These are phyloP conservation scores for Mycena rosella DNA, from an alignment of 768 basidiomycete species.

Conservation along the genomic window DNA sequence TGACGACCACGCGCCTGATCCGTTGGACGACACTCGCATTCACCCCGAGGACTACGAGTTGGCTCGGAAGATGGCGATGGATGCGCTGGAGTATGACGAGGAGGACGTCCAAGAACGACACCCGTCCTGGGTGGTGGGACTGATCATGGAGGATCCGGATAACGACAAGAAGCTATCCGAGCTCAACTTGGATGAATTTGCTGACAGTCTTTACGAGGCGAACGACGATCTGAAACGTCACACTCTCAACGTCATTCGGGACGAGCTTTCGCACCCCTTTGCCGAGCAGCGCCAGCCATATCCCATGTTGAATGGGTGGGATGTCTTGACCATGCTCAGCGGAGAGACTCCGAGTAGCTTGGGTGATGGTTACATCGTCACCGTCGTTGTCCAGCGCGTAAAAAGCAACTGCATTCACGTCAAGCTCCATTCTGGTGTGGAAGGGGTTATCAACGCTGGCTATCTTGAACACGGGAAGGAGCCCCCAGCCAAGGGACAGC, in stretches of 20 bases:
- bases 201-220: conserved; percentile 88
- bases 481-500: conserved; percentile 77
- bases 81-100: conserved; percentile 96
- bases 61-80: conserved; percentile 98
- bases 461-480: conserved; percentile 47
- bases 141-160: conserved; percentile 87
- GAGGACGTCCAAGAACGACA: conserved; percentile 95
- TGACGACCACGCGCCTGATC: conserved; percentile 82
- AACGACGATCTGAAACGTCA: conserved; percentile 90
- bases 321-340: conserved; percentile 94
- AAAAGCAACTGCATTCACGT: conserved; percentile 67
- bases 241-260: conserved; percentile 88
- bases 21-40: conserved; percentile 94
- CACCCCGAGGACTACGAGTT: conserved; percentile 98
- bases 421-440: conserved; percentile 93
- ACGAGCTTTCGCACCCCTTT: conserved; percentile 86
- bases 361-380: conserved; percentile 83
- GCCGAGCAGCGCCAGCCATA: conserved; percentile 80
- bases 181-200: conserved; percentile 96
- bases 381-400: conserved; percentile 74
- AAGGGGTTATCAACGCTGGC: conserved; percentile 76
- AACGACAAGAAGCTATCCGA: conserved; percentile 86
- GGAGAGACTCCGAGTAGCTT: conserved; percentile 90
- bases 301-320: conserved; percentile 74
- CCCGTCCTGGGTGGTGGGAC: conserved; percentile 88